phyloP scores from a whole-genome alignment of 345 rosid genomes.

The Citrus maxima region DNA sequence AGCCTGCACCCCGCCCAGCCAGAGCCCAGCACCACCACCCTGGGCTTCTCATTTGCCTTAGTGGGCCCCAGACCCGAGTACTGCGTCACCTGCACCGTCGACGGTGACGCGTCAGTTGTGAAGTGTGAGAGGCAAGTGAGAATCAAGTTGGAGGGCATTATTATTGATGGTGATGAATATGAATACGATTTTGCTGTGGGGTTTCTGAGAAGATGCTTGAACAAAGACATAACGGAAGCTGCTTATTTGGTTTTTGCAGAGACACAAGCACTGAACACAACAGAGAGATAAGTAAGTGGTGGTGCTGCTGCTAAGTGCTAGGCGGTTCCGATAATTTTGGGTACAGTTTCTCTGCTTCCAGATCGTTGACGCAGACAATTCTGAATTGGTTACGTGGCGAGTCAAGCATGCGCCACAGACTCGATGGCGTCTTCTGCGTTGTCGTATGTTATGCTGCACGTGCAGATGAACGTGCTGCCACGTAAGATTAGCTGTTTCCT shows the following conservation, averaged over 20 bases:
- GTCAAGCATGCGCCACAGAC: not conserved
- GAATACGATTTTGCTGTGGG: not conserved
- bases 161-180: not conserved
- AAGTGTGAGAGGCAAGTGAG: conserved; percentile 32
- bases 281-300: not conserved
- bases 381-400: not conserved
- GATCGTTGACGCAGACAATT: not conserved
- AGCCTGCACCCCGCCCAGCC: conserved; percentile 97
- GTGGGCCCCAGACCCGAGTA: conserved; percentile 56
- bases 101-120: conserved; percentile 19
- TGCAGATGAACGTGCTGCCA: not conserved
- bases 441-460: not conserved
- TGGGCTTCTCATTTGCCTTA: conserved; percentile 55
- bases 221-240: conserved; percentile 35
- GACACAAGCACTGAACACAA: not conserved
- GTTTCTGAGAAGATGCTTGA: conserved; percentile 32
- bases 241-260: not conserved
- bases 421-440: not conserved
- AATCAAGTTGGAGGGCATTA: conserved; percentile 1
- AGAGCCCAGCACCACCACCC: conserved; percentile 82
- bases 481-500: not conserved
- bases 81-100: not conserved
- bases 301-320: not conserved
- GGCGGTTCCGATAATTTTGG: not conserved
- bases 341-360: not conserved